Evolutionary conservation across 2,329 filamentous ascomycete genomes (phyloP), one percentile per base, ranked within the genome.

Genomic region (Diaporthe batatas): DNA sequence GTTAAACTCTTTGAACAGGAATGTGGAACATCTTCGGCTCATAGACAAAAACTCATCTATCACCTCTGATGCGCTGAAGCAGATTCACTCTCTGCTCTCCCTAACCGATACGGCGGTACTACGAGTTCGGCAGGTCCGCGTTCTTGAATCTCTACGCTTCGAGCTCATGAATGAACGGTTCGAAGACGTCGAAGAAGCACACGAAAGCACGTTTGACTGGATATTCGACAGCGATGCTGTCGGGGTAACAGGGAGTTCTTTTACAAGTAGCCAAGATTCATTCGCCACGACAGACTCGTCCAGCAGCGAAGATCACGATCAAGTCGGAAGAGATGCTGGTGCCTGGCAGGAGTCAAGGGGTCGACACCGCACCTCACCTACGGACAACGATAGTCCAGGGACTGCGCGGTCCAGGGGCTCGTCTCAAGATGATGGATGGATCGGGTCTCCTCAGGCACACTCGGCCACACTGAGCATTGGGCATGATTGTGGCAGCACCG

Each of bases 141-240:
- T 57, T 57, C 54, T 57, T 18, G 54, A 57, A 12, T 12, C 4
- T 32, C 54, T 57, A 29, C 54, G 54, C 54, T 57, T 57, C 54
- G 7, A 57, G 54, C 54, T 57, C 8, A 57, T 36, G 54, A 57
- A 57, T 4, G 54, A 57, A 36, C 36, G 54, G 18, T 57, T 57
- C 1, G 29, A 21, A 29, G 54, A 57, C 54, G 54, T 57, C 14
- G 54, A 57, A 57, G 54, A 57, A 34, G 54, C 54, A 57, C 54
- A 57, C 18, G 54, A 57, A 8, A 36, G 29, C 18, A 57, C 54
- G 7, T 57, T 57, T 36, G 54, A 57, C 4, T 57, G 54, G 54
- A 36, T 57, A 10, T 57, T 57, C 18, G 54, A 57, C 54, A 57
- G 54, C 32, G 54, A 36, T 34, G 54, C 29, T 3, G 54, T 57